Base-by-base conservation (phyloP, 1,284 basidiomycete species). In the Volvariella surrecta region DNA sequence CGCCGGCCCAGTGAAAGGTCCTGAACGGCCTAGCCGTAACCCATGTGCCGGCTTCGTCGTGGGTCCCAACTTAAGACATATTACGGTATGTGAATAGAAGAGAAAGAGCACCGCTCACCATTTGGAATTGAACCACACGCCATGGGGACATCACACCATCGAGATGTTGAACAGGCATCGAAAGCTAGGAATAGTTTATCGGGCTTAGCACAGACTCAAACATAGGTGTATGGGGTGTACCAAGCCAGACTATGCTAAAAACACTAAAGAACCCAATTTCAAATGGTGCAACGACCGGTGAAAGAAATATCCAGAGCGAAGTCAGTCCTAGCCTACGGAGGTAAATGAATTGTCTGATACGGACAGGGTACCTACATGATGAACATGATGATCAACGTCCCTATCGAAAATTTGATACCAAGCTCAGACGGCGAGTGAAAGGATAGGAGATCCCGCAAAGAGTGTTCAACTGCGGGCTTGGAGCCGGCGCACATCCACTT, bases 141-240 rank as follows among this genome's bases (percentile, higher is more conserved):
- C 45, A 73, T 56, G 4, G 74, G 72, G 24, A 75, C 60, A 37
- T 63, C 52, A 28, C 55, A 51, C 75, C 76, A 80, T 31, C 76
- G 70, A 13, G 70, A 66, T 9, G 73, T 78, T 0, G 77, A 79
- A 56, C 79, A 80, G 4, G 70, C 66, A 50, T 76, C 78, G 64
- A 75, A 74, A 1, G 67, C 75, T 79, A 43, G 9, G 35, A 19
- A 43, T 31, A 32, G n/a, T 8, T 22, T n/a, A 20, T 40, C 11
- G 35, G 37, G 39, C 21, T 28, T 41, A 42, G 15, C 43, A 34
- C 9, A 18, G 22, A 24, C 18, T 7, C 21, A 24, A 38, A 32
- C 32, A 41, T 32, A 31, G 24, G 13, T 10, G 32, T 40, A 15
- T 2, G 2, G 16, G 10, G 52, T 70, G 45, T 46, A 77, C 75